Conservation (phyloP, 257 asterid species). For the Anisodus tanguticus region DNA sequence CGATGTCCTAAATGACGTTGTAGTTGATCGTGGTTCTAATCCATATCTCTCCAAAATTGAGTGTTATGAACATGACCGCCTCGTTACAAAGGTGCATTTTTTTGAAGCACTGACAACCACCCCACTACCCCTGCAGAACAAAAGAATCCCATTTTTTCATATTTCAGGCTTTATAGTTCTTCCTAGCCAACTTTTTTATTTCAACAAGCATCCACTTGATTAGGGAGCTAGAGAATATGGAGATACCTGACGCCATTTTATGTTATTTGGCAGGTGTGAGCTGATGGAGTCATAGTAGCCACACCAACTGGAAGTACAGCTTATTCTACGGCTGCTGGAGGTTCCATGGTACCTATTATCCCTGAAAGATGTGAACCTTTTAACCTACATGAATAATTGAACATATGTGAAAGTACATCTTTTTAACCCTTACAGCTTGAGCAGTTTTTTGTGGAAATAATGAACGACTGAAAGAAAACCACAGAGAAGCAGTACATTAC, state of each 20-base stretch:
- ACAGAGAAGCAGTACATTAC: background rate
- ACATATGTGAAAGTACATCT: background rate
- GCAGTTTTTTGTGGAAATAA: slow-evolving; percentile 11
- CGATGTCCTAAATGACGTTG: slow-evolving; percentile 88
- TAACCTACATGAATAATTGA: slow-evolving; percentile 2
- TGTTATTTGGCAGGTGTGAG: slow-evolving; percentile 75
- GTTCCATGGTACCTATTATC: slow-evolving; percentile 75
- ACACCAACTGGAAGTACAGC: slow-evolving; percentile 99
- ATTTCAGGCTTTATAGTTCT: background rate
- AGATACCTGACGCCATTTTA: background rate
- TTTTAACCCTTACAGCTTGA: background rate
- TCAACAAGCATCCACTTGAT: background rate
- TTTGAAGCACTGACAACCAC: slow-evolving; percentile 17
- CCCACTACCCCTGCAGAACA: background rate
- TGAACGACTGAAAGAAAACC: slow-evolving; percentile 4
- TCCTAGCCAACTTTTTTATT: slow-evolving; percentile 13
- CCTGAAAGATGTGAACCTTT: slow-evolving; percentile 2
- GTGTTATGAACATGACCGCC: slow-evolving; percentile 94
- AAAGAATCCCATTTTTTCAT: slow-evolving; percentile 5
- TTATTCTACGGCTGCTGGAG: slow-evolving; percentile 99
- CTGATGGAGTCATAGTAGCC: slow-evolving; percentile 98
- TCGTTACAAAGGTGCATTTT: slow-evolving; percentile 80
- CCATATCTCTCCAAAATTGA: slow-evolving; percentile 94
- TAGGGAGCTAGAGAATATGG: slow-evolving; percentile 3
- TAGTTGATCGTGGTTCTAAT: slow-evolving; percentile 97